Conservation (phyloP, 1,284 basidiomycete species). For the Hemileccinum hortonii region DNA sequence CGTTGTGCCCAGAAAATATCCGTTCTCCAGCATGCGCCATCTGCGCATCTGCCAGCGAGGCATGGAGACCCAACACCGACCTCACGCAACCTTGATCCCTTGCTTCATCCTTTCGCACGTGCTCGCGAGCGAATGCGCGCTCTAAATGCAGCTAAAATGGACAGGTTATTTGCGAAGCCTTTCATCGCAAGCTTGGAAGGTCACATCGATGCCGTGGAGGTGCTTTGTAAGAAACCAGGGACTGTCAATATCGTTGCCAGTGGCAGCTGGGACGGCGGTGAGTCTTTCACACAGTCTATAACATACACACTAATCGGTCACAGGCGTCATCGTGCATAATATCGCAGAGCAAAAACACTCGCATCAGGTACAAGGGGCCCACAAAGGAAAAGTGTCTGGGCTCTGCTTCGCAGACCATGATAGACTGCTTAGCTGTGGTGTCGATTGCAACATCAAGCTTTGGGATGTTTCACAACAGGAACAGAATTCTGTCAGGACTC, state of each 20-base stretch:
- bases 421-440: constrained; percentile 85
- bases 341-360: constrained; percentile 69
- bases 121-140: constrained; percentile 94
- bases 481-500: constrained; percentile 22
- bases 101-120: constrained; percentile 91
- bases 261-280: constrained; percentile 94
- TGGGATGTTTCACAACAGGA: constrained; percentile 62
- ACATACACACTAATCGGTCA: neutral
- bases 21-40: constrained; percentile 82
- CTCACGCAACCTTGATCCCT: constrained; percentile 89
- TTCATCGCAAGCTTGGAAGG: constrained; percentile 91
- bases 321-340: constrained; percentile 89
- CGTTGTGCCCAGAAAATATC: constrained; percentile 70
- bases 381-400: constrained; percentile 91
- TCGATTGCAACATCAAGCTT: constrained; percentile 89
- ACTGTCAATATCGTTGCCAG: constrained; percentile 84
- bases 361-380: constrained; percentile 75
- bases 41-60: constrained; percentile 67
- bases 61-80: constrained; percentile 84
- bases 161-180: constrained; percentile 95
- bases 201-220: constrained; percentile 95
- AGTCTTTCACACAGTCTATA: constrained; percentile 10
- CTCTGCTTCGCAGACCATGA: constrained; percentile 70
- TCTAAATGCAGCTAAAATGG: constrained; percentile 94
- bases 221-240: constrained; percentile 76